These are phyloP conservation scores for Oryza glumipatula DNA, from an alignment of 176 grass and related monocot species.

Conservation along the genomic window DNA sequence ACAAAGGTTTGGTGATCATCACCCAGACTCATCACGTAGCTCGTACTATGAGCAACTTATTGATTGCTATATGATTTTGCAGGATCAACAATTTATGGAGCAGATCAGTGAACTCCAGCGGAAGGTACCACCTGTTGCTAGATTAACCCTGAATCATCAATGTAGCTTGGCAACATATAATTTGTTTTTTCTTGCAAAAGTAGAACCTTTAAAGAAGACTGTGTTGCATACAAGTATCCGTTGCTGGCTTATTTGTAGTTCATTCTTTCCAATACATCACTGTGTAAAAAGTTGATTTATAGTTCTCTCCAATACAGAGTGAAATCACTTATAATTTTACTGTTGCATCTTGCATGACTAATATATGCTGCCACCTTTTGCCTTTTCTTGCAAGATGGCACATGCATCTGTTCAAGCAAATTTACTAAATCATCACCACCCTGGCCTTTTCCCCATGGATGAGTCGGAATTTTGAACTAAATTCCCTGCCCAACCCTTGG, in stretches of 20 bases:
- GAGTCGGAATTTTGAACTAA: too few relatives aligned
- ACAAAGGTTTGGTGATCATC: constrained; percentile 63
- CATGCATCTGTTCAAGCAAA: neutral
- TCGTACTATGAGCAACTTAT: constrained; percentile 8
- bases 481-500: neutral
- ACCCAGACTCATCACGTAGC: neutral
- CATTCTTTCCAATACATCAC: neutral
- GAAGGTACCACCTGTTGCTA: constrained; percentile 61
- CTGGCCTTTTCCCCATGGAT: too few relatives aligned
- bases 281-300: neutral
- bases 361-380: neutral
- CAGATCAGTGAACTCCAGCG: constrained; percentile 74
- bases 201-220: constrained; percentile 16
- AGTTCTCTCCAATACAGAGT: neutral
- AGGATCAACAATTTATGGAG: constrained; percentile 82
- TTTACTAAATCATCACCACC: neutral
- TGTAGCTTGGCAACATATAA: neutral
- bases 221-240: neutral
- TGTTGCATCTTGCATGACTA: neutral
- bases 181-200: neutral
- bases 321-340: neutral
- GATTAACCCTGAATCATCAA: neutral
- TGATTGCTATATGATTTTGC: constrained; percentile 34
- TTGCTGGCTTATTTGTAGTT: neutral
- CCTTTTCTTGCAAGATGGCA: neutral